Evolutionary conservation across 2,329 filamentous ascomycete genomes (phyloP).

Genomic region (Ramularia endophylla): DNA sequence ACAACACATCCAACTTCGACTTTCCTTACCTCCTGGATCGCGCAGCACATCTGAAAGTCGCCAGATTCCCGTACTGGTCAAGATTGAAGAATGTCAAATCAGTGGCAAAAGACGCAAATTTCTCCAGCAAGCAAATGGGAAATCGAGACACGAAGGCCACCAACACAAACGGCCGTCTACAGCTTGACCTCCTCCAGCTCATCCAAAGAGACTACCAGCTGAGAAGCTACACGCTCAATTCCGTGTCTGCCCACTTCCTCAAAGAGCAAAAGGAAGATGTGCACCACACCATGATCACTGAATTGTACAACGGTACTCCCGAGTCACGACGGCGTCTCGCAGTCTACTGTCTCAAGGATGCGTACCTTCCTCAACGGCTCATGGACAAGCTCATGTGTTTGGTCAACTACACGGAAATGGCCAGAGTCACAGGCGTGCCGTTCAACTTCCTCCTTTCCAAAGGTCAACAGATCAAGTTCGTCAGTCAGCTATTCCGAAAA

Average conservation of each 20-base stretch:
- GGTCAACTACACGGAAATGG: constrained; percentile 99
- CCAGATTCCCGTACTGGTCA: constrained; percentile 80
- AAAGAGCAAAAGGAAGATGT: constrained; percentile 99
- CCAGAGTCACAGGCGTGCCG: constrained; percentile 95
- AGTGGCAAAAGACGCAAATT: constrained; percentile 69
- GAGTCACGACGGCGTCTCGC: constrained; percentile 87
- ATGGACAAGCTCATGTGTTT: constrained; percentile 98
- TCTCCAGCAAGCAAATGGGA: constrained; percentile 98
- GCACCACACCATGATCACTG: constrained; percentile 98
- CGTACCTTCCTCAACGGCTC: constrained; percentile 84
- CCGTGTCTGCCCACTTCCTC: constrained; percentile 88
- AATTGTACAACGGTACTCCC: constrained; percentile 91
- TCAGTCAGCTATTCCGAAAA: constrained; percentile 95
- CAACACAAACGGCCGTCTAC: constrained; percentile 88
- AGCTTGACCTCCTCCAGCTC: constrained; percentile 89
- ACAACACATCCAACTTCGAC: constrained; percentile 99
- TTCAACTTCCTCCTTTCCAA: constrained; percentile 91
- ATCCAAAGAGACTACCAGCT: constrained; percentile 93
- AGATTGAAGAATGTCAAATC: constrained; percentile 68
- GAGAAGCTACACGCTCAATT: constrained; percentile 95
- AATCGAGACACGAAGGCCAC: constrained; percentile 91
- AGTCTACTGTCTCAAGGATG: constrained; percentile 96
- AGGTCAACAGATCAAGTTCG: constrained; percentile 95
- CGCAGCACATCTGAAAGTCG: constrained; percentile 74
- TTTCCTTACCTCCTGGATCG: constrained; percentile 92